A percentile compares a stretch with the other conserved stretches of the same genome.
Conservation (phyloP, 768 basidiomycete species). For the Phaeotremella fagi region DNA sequence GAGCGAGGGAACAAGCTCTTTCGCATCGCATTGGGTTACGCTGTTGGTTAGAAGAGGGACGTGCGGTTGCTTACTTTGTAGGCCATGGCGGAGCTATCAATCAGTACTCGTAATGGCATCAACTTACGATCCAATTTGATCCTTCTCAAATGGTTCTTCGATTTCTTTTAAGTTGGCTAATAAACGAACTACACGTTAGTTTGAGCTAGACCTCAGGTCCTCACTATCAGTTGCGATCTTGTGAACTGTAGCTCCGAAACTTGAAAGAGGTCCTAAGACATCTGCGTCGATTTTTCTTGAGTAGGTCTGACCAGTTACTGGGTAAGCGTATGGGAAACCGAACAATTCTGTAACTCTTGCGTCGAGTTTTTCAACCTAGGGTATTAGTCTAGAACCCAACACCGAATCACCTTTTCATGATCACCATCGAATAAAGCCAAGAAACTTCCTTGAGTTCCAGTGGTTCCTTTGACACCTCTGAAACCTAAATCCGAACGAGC, state of each 20-base stretch:
- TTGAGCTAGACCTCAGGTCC: constrained; percentile 7
- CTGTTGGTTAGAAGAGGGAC: constrained; percentile 14
- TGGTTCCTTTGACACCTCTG: constrained; percentile 98
- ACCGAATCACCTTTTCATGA: constrained; percentile 67
- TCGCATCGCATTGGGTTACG: constrained; percentile 99
- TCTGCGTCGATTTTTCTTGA: constrained; percentile 96
- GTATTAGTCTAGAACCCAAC: not conserved
- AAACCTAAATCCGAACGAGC: constrained; percentile 90
- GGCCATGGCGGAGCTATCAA: constrained; percentile 73
- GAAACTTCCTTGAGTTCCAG: constrained; percentile 96
- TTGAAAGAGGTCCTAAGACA: constrained; percentile 81
- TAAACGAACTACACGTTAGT: constrained; percentile 57
- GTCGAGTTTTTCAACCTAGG: constrained; percentile 81
- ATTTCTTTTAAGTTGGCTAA: constrained; percentile 97
- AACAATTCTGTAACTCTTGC: constrained; percentile 80
- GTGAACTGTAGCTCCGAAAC: constrained; percentile 86
- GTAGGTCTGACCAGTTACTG: constrained; percentile 97
- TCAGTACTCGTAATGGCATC: not conserved
- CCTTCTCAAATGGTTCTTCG: constrained; percentile 97
- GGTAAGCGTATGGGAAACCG: constrained; percentile 91
- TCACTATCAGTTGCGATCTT: constrained; percentile 87
- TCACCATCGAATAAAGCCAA: constrained; percentile 89
- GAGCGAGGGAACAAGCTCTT: constrained; percentile 89
- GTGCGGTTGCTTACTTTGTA: constrained; percentile 59
- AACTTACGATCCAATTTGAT: constrained; percentile 77